phyloP scores from a whole-genome alignment of 192 early-diverging fungal genomes.

The Gamsiella multidivaricata region DNA sequence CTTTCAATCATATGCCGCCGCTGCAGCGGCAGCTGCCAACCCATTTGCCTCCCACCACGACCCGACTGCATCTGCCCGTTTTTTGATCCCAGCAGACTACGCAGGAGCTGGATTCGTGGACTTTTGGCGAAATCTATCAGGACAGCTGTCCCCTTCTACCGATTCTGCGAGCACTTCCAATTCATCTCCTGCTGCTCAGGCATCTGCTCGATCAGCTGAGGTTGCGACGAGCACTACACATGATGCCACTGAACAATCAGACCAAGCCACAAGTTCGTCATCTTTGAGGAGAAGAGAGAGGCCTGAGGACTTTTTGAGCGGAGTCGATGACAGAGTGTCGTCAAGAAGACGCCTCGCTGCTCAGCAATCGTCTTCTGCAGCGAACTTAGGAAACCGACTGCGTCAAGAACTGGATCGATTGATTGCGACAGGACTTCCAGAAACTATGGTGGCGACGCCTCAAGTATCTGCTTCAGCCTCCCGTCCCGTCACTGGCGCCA shows the following conservation, averaged over 20 bases:
- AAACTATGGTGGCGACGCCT: not conserved
- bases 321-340: constrained; percentile 4
- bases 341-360: constrained; percentile 21
- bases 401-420: constrained; percentile 1
- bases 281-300: constrained; percentile 29
- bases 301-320: constrained; percentile 30
- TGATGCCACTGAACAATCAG: not conserved
- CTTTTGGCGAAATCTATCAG: constrained; percentile 26
- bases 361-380: not conserved
- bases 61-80: not conserved
- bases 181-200: not conserved
- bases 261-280: not conserved
- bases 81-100: constrained; percentile 25
- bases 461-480: not conserved
- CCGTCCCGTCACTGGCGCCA: not conserved
- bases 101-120: constrained; percentile 20
- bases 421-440: constrained; percentile 1
- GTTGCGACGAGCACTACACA: not conserved
- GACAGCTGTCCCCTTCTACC: constrained; percentile 1
- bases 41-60: constrained; percentile 5
- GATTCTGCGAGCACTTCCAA: not conserved
- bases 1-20: constrained; percentile 7
- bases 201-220: not conserved
- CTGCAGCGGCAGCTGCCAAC: constrained; percentile 10
- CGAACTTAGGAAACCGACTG: not conserved